Base-by-base conservation (phyloP, 306 rosid genomes). In the Astragalus membranaceus region DNA sequence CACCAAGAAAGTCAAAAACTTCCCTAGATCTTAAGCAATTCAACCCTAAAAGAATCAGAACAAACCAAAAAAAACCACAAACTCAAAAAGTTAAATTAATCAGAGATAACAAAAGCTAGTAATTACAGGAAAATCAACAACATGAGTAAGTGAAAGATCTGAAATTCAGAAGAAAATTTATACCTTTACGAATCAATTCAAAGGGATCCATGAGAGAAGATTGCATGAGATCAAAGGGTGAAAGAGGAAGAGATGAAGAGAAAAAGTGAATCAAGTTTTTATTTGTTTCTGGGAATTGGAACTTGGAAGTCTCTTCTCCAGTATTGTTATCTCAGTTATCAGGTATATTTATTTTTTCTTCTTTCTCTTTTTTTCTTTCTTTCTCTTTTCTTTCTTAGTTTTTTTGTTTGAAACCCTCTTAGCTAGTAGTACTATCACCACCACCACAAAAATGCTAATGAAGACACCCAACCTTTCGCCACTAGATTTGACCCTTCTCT, bases 161-260 rank as follows among this genome's bases (percentile, higher is more conserved):
- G 66, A 46, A 33, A 71, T 51, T 30, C 3, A 65, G 37, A 17
- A 71, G 23, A 3, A 74, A 16, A 17, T 13, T 1, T 52, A 65
- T 74, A 93, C 97, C 97, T 88, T 88, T 84, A n/a, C 97, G 92
- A 77, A 94, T 75, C 90, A 88, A 88, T 84, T 88, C 90, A 71
- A 86, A 85, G 60, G 94, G 84, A 87, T 85, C 97, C 98, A 94
- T 94, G 23, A 49, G 75, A 42, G 61, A 56, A 67, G 56, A 67
- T 67, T n/a, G 66, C 76, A 65, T 49, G 57, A 85, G 82, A 75
- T 79, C 58, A 72, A 73, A 51, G 5, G 37, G 58, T 53, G 17
- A 43, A n/a, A 62, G 69, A 7, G 50, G 29, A 54, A 57, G n/a
- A 65, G 67, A 67, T 15, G 71, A 50, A 53, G 74, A 62, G 62